These are phyloP conservation scores for Tirmania nivea DNA, from an alignment of 495 filamentous ascomycete species.

Conservation along the genomic window DNA sequence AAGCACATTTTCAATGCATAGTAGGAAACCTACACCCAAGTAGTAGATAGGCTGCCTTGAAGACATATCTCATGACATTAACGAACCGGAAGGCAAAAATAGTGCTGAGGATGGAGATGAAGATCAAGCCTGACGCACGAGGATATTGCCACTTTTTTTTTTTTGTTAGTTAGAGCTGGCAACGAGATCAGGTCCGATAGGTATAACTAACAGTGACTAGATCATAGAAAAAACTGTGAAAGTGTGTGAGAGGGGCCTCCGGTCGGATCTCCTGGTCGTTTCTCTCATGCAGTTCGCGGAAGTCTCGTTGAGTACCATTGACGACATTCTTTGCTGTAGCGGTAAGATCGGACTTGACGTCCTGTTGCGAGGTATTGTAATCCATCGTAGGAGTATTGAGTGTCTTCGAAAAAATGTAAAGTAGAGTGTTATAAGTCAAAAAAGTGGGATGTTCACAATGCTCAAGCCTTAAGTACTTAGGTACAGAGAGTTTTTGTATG, in stretches of 20 bases:
- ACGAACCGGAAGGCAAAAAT: conserved; percentile 86
- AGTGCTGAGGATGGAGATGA: conserved; percentile 44
- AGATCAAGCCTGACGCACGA: conserved; percentile 71
- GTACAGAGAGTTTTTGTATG: no score
- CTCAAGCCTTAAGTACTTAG: no score
- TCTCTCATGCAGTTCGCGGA: neutral
- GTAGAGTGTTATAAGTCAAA: no score
- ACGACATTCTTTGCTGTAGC: conserved; percentile 8
- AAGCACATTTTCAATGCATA: neutral
- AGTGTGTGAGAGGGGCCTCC: conserved; percentile 66
- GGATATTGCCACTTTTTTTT: conserved; percentile 41
- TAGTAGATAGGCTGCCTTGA: conserved; percentile 57
- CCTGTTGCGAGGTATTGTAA: neutral
- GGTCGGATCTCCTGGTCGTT: neutral
- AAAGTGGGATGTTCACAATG: no score
- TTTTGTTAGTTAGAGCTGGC: neutral
- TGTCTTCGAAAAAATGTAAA: no score
- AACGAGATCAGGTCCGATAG: conserved; percentile 6
- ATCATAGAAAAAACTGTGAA: conserved; percentile 87
- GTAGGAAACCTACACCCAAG: conserved; percentile 5
- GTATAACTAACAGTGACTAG: conserved; percentile 43
- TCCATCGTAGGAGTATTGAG: no score
- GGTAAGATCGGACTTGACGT: conserved; percentile 4
- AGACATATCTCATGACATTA: conserved; percentile 63
- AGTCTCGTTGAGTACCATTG: conserved; percentile 8